Conservation (phyloP, 2,329 filamentous ascomycete genomes). For the Aspergillus chevalieri region DNA sequence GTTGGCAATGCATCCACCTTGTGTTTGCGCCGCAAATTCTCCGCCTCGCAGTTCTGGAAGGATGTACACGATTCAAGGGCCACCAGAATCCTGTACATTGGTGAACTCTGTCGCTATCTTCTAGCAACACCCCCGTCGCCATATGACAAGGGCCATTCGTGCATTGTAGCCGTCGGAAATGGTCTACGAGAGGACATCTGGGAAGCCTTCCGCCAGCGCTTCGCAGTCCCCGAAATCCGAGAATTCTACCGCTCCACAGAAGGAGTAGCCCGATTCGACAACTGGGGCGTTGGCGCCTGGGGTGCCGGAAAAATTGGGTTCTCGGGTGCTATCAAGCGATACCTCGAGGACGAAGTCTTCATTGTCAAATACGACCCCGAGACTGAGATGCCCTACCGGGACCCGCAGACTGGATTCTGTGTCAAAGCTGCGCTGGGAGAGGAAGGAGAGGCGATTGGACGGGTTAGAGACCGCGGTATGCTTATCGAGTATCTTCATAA, state of each 20-base stretch:
- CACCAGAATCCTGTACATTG: slow-evolving; percentile 43
- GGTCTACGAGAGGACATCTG: slow-evolving; percentile 45
- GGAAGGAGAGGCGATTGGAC: slow-evolving; percentile 42
- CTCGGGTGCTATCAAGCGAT: slow-evolving; percentile 34
- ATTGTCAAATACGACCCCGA: slow-evolving; percentile 40
- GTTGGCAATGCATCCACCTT: slow-evolving; percentile 38
- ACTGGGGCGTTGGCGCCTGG: slow-evolving; percentile 35
- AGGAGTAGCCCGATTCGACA: slow-evolving; percentile 42
- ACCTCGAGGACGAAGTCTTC: slow-evolving; percentile 37
- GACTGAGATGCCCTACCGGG: slow-evolving; percentile 37
- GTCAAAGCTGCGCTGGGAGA: slow-evolving; percentile 31
- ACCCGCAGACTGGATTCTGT: slow-evolving; percentile 42
- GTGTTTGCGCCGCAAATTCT: slow-evolving; percentile 43
- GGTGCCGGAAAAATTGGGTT: slow-evolving; percentile 43
- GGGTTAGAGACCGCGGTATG: slow-evolving; percentile 34
- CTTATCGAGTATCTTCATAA: slow-evolving; percentile 41
- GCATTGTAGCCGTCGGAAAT: slow-evolving; percentile 43
- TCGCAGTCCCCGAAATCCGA: slow-evolving; percentile 40
- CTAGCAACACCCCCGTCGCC: slow-evolving; percentile 39
- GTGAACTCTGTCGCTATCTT: slow-evolving; percentile 46
- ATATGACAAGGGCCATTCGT: slow-evolving; percentile 41
- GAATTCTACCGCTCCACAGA: slow-evolving; percentile 47
- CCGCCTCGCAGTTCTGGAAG: slow-evolving; percentile 41
- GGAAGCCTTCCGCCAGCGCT: slow-evolving; percentile 41
- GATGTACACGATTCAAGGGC: slow-evolving; percentile 39